Conservation (phyloP, 495 filamentous ascomycete species). For the Jackrogersella minutella region DNA sequence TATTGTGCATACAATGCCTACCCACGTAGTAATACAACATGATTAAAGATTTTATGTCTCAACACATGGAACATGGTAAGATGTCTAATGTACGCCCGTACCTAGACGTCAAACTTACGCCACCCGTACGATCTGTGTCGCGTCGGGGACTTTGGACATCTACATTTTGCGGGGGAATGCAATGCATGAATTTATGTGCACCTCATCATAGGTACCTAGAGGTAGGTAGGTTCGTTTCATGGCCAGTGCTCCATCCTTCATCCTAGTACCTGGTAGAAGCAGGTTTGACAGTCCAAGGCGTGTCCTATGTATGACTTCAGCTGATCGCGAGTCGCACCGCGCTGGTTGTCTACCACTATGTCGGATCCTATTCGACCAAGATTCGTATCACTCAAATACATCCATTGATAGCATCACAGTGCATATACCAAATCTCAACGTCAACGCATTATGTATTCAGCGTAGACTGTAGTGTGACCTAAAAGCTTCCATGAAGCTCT, state of each 20-base stretch:
- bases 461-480: background rate
- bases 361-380: background rate
- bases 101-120: conserved; percentile 1
- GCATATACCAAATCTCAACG: background rate
- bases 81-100: background rate
- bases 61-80: too few relatives aligned
- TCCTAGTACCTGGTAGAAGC: too few relatives aligned
- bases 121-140: conserved; percentile 22
- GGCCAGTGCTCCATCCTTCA: background rate
- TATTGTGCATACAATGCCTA: too few relatives aligned
- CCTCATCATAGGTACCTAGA: too few relatives aligned
- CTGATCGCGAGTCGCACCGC: conserved; percentile 1
- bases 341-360: background rate
- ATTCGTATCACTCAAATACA: conserved; percentile 1
- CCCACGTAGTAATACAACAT: background rate
- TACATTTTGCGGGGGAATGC: conserved; percentile 17
- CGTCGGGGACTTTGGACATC: background rate
- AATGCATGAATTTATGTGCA: conserved; percentile 4
- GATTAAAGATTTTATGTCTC: too few relatives aligned
- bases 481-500: background rate
- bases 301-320: conserved; percentile 1
- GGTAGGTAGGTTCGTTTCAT: background rate
- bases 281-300: background rate
- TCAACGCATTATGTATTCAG: conserved; percentile 30
- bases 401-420: conserved; percentile 1